Percentiles rank a stretch among this genome's conserved stretches.
Evolutionary conservation across 148 eudicot species (phyloP).

Genomic region (Rhododendron ovatum): DNA sequence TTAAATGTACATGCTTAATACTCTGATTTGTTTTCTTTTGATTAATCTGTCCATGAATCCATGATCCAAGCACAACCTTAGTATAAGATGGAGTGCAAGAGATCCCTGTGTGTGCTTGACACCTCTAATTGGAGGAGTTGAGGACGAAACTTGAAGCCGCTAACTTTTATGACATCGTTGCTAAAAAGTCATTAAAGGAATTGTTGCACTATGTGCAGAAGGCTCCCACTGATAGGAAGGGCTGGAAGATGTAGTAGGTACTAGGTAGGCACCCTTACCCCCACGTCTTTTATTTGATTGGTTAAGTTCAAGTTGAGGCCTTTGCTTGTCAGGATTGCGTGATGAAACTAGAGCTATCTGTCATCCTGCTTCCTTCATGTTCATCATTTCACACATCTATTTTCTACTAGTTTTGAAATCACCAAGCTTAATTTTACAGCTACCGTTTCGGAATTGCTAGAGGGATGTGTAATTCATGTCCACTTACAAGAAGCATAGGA

Average conservation of each 20-base stretch:
- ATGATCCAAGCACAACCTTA: not conserved
- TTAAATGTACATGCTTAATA: not conserved
- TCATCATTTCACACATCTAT: not conserved
- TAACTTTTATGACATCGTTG: not conserved
- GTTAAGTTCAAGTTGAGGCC: not conserved
- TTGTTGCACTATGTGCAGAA: not conserved
- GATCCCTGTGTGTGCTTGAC: not conserved
- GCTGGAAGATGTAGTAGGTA: not conserved
- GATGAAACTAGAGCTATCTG: not conserved
- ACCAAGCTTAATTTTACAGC: not conserved
- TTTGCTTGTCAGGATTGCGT: not conserved
- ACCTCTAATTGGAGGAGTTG: not conserved
- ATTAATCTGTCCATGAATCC: not conserved
- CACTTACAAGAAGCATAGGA: not conserved
- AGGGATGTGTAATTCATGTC: not conserved
- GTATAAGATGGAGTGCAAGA: not conserved
- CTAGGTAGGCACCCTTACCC: not conserved
- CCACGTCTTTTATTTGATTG: not conserved
- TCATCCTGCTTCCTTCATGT: not conserved
- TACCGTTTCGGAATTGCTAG: not conserved
- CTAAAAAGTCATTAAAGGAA: not conserved
- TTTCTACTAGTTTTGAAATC: not conserved
- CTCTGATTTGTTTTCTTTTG: not conserved
- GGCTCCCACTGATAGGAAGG: not conserved
- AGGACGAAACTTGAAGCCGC: not conserved